Evolutionary conservation across 352 stramenopile genomes (phyloP).

Genomic region (Elongisporangium anandrum): DNA sequence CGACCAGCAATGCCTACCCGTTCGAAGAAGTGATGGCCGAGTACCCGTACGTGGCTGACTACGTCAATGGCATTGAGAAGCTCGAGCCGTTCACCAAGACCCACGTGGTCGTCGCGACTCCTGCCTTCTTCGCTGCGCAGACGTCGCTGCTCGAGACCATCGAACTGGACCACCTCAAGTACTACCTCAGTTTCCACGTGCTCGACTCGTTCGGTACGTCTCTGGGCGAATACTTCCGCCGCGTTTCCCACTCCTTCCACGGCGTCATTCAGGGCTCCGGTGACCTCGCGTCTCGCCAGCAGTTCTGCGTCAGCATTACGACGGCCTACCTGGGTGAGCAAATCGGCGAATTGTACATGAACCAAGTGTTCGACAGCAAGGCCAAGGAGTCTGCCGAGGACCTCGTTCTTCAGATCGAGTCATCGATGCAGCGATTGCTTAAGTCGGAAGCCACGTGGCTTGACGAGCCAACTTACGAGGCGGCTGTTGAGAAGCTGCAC

Average conservation of each 20-base stretch:
- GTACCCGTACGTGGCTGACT: slow-evolving; percentile 50
- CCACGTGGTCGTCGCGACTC: slow-evolving; percentile 42
- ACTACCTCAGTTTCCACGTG: slow-evolving; percentile 63
- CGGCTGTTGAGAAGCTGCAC: slow-evolving; percentile 85
- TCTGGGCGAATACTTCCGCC: slow-evolving; percentile 52
- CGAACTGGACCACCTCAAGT: slow-evolving; percentile 36
- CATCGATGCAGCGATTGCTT: slow-evolving; percentile 72
- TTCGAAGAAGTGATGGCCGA: slow-evolving; percentile 49
- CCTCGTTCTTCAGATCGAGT: slow-evolving; percentile 85
- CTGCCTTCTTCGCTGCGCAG: slow-evolving; percentile 43
- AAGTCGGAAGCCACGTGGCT: slow-evolving; percentile 86
- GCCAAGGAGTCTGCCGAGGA: slow-evolving; percentile 69
- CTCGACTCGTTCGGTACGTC: slow-evolving; percentile 36
- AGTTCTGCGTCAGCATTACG: slow-evolving; percentile 68
- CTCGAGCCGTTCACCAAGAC: slow-evolving; percentile 28
- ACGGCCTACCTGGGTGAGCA: slow-evolving; percentile 83
- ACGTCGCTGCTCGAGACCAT: slow-evolving; percentile 36
- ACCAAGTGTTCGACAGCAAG: slow-evolving; percentile 78
- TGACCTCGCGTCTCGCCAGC: slow-evolving; percentile 23
- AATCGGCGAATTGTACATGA: slow-evolving; percentile 88
- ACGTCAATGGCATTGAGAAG: slow-evolving; percentile 42
- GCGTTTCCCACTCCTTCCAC: slow-evolving; percentile 45
- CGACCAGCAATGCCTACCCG: slow-evolving; percentile 83
- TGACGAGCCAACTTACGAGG: slow-evolving; percentile 71
- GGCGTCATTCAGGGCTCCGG: slow-evolving; percentile 26